Base-by-base conservation (phyloP, 73 alveolate species). In the Paramecium octaurelia region DNA sequence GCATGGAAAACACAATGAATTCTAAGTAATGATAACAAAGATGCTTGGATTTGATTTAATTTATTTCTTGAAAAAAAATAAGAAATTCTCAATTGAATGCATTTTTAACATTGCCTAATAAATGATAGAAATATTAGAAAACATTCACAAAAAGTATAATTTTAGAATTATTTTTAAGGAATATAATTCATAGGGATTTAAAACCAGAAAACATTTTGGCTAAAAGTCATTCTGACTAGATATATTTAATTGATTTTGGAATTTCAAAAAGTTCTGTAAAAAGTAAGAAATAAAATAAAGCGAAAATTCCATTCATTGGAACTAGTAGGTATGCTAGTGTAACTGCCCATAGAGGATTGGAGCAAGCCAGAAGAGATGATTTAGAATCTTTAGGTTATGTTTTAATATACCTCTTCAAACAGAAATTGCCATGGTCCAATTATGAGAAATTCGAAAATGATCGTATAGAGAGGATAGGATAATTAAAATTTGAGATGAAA, bases 21-120 rank as follows among this genome's bases (percentile, higher is more conserved):
- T 75, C 27, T 85, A 93, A 64, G 93, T 96, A 31, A 93, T 97
- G 97, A 97, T 97, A 20, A 96, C 96, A 54, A 97, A 95, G 12
- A 77, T 96, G 46, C 92, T 97, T 11, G 99, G 99, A 46, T 97
- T 21, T 31, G 91, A 80, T 46, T 42, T 80, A 43, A 24, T 42
- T 80, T 46, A 80, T 21, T 80, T 38, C 38, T 21, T 23, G 57
- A 80, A 80, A 35, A 80, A 46, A 80, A 1, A 24, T 23, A 80
- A 80, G 73, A 20, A 21, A 43, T 80, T 80, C 18, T 42, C 91
- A 23, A 9, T 44, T 18, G 70, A 80, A 23, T 80, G 91, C 14
- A 46, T 80, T 20, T 42, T 34, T 21, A 80, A 46, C 24, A 11
- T 80, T 11, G 76, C 76, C 20, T 42, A 42, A 16, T 24, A 80